phyloP scores from a whole-genome alignment of 164 flowering plant species.

The Stephania japonica region DNA sequence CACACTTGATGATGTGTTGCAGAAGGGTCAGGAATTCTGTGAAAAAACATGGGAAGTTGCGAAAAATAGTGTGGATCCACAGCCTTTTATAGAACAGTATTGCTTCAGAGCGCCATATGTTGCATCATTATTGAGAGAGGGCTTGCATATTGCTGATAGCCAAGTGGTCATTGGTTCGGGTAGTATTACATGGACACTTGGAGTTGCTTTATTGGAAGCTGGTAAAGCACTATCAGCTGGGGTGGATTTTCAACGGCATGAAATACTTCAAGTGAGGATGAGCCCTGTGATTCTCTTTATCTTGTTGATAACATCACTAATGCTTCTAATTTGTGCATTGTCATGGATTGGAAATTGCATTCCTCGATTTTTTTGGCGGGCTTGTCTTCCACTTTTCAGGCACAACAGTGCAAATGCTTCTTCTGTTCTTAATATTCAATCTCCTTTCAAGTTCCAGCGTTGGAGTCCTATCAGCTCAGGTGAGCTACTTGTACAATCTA shows the following conservation, averaged over 20 bases:
- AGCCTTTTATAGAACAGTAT: constrained; percentile 94
- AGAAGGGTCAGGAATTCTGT: constrained; percentile 82
- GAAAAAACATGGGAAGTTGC: constrained; percentile 78
- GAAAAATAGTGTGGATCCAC: constrained; percentile 75
- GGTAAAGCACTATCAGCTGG: constrained; percentile 49
- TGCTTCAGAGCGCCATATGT: constrained; percentile 97
- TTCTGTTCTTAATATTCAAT: constrained; percentile 56
- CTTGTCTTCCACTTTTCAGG: constrained; percentile 72
- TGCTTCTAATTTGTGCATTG: constrained; percentile 53
- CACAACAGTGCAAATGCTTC: constrained; percentile 47
- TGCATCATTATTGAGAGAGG: constrained; percentile 75
- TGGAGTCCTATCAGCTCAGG: constrained; percentile 92
- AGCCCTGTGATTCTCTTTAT: constrained; percentile 46
- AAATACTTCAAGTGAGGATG: constrained; percentile 45
- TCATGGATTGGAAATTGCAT: constrained; percentile 53
- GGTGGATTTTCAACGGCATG: constrained; percentile 35
- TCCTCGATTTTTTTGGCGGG: constrained; percentile 52
- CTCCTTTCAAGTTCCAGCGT: constrained; percentile 71
- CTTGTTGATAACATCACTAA: constrained; percentile 42
- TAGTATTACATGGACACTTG: constrained; percentile 95
- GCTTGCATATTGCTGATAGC: constrained; percentile 72
- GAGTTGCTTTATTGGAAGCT: constrained; percentile 89
- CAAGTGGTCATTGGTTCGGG: constrained; percentile 82
- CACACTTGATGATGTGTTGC: constrained; percentile 74
- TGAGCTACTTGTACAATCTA: constrained; percentile 16